A percentile compares a stretch with the other conserved stretches of the same genome.
Evolutionary conservation across 1,284 basidiomycete species (phyloP).

Genomic region (Mrakiaceae sp.): DNA sequence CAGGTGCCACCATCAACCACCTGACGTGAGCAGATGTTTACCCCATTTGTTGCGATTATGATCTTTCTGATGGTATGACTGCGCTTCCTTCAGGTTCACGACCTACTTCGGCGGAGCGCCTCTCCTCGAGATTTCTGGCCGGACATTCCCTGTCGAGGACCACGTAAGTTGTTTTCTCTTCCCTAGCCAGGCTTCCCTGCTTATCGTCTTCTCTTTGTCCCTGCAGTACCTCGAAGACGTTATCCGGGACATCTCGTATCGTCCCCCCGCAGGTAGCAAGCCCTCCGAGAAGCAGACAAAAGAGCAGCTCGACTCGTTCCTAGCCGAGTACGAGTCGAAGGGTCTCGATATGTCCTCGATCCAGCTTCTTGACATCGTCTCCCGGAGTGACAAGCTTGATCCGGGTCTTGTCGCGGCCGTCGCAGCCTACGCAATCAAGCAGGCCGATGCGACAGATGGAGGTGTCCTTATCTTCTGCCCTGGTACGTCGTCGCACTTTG

Average conservation of each 20-base stretch:
- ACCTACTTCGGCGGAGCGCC: constrained; percentile 72
- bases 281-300: constrained; percentile 40
- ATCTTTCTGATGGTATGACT: no score
- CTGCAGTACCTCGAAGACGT: constrained; percentile 69
- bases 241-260: constrained; percentile 45
- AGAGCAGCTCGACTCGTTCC: constrained; percentile 42
- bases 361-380: constrained; percentile 50
- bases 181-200: neutral
- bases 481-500: neutral
- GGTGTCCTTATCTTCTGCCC: constrained; percentile 65
- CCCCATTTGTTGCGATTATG: no score
- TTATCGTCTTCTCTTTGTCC: neutral
- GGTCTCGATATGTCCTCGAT: constrained; percentile 48
- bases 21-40: constrained; percentile 36
- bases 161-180: constrained; percentile 38
- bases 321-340: constrained; percentile 42
- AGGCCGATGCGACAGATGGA: constrained; percentile 40
- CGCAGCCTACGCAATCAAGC: constrained; percentile 53
- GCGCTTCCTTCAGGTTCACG: constrained; percentile 38
- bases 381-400: constrained; percentile 56
- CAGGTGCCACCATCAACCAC: constrained; percentile 74
- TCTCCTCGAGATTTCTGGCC: constrained; percentile 71
- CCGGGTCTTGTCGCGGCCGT: constrained; percentile 62
- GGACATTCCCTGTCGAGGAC: constrained; percentile 66
- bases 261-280: constrained; percentile 27